Base-by-base conservation (phyloP, 768 basidiomycete genomes). In the Lyophyllum atratum region DNA sequence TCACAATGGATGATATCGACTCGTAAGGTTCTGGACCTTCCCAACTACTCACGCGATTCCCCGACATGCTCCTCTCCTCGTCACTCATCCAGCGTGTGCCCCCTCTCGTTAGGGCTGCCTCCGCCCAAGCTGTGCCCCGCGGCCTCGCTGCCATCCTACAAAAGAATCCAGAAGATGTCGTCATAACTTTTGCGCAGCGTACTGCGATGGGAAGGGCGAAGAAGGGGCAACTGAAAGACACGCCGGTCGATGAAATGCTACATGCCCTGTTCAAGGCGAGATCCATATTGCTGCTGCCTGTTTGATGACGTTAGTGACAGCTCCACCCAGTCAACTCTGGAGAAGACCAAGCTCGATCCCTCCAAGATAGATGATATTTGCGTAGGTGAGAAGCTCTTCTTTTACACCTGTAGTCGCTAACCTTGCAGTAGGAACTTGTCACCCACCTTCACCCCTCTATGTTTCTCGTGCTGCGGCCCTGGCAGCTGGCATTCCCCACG, bases 381-480 rank as follows among this genome's bases (percentile, higher is more conserved):
- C 56, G 90, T 95, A 34, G 92, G 92, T 87, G 64, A 51, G 84
- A 66, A 49, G 24, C n/a, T n/a, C 15, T n/a, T 46, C 14, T 31
- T 31, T 34, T 25, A 25, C 9, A 19, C 10, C 43, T 12, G 33
- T 24, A 26, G 15, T 49, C 31, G 45, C 39, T 52, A 47, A 33
- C 34, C 44, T 56, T 24, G 14, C 28, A 33, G 8, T 50, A 92
- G 92, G 87, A 56, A 93, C 86, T 43, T 95, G 91, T 59, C 91
- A 93, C 69, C 86, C 88, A 24, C 89, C 89, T 10, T 92, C 89
- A 0, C 90, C 90, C 22, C 80, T 86, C 58, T 95, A 89, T 69
- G 76, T 92, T 42, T 93, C 94, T 9, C 80, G 94, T 29, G 91
- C 93, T 45, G 93, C 94, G 26, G 91, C 92, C 4, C 79, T 96